Conservation (phyloP, 2,329 filamentous ascomycete species). For the Penicillium vulpinum region DNA sequence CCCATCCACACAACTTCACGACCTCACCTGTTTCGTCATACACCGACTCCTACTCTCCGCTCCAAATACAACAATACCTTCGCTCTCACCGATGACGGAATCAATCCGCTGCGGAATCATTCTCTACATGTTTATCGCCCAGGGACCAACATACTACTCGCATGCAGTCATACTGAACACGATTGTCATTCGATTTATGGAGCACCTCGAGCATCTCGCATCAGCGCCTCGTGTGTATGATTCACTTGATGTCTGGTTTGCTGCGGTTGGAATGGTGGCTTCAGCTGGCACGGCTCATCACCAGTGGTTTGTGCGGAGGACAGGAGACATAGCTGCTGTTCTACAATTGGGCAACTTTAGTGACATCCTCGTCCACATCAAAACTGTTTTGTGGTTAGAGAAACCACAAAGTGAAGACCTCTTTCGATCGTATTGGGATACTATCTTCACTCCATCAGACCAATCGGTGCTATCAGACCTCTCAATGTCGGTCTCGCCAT, state of each 20-base stretch:
- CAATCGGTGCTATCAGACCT: background rate
- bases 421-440: slow-evolving; percentile 23
- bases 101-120: slow-evolving; percentile 50
- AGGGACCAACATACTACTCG: slow-evolving; percentile 59
- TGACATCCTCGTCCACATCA: slow-evolving; percentile 15
- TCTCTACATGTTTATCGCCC: slow-evolving; percentile 56
- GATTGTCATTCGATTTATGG: slow-evolving; percentile 36
- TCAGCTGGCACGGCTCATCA: slow-evolving; percentile 20
- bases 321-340: slow-evolving; percentile 3
- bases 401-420: slow-evolving; percentile 13
- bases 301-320: slow-evolving; percentile 18
- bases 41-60: slow-evolving; percentile 48
- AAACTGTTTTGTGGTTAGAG: slow-evolving; percentile 25
- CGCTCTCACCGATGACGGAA: slow-evolving; percentile 37
- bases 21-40: slow-evolving; percentile 57
- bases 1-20: slow-evolving; percentile 52
- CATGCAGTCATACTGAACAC: slow-evolving; percentile 46
- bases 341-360: slow-evolving; percentile 13
- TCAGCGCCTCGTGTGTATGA: slow-evolving; percentile 5
- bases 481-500: background rate
- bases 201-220: slow-evolving; percentile 29
- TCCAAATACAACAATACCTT: background rate
- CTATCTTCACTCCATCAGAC: slow-evolving; percentile 5
- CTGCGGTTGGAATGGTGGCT: slow-evolving; percentile 44
- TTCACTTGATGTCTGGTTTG: slow-evolving; percentile 46